Base-by-base conservation (phyloP, 345 rosid genomes). In the Crucihimalaya himalaica region DNA sequence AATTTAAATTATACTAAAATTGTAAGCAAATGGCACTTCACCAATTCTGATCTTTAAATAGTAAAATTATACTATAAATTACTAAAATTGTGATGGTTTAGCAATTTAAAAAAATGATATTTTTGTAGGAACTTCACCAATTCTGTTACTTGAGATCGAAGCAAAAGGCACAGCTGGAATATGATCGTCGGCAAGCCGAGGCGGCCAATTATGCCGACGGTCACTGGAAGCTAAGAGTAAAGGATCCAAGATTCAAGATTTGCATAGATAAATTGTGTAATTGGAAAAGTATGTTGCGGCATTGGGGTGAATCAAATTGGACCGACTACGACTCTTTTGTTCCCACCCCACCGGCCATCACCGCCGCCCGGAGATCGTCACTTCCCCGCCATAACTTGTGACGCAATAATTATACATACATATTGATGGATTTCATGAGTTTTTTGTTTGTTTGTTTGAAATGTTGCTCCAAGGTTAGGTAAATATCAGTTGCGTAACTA, bases 231-330 rank as follows among this genome's bases (percentile, higher is more conserved):
- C 82, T 86, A 19, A 79, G 78, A 79, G 81, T 92, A 4, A 70
- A 83, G 64, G 99, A 95, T 59, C 31, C 6, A 39, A 87, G 99
- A 51, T 68, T 79, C 61, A 80, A 83, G 60, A 90, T 85, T 57
- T 95, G 99, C 72, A 79, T 87, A 4, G 97, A 95, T 76, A 84
- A 87, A 5, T 57, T 95, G 67, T 95, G 99, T 73, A 74, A 77
- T 58, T 95, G 97, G 99, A 86, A 85, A 81, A 83, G 91, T 80
- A 95, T 92, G 99, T 62, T 95, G 56, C 78, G 82, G 29, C 97
- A 95, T 46, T 92, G 99, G 99, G 97, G 97, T 2, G 96, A 95
- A 74, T 89, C 93, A 54, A 91, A 96, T 86, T 91, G 96, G 7
- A 78, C 78, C 15, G 88, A 88, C 23, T 86, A 92, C 34, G 83